phyloP scores from a whole-genome alignment of 192 early-diverging fungal species.

The Coemansia sp. region DNA sequence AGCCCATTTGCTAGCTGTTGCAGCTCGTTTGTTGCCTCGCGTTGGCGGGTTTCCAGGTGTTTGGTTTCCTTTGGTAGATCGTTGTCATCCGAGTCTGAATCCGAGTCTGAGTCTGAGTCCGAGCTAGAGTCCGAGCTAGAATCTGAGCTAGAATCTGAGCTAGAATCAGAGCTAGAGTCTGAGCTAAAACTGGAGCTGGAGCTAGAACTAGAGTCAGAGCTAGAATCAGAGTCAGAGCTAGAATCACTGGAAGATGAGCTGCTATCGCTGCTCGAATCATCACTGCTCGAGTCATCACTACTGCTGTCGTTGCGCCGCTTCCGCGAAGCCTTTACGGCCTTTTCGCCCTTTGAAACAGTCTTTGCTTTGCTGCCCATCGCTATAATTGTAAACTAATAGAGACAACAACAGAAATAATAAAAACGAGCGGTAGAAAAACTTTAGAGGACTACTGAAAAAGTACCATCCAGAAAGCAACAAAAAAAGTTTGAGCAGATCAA shows the following conservation, averaged over 20 bases:
- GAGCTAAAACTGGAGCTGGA: conserved; percentile 11
- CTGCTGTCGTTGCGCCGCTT: conserved; percentile 5
- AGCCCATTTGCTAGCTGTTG: conserved; percentile 12
- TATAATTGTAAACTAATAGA: not conserved
- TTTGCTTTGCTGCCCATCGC: not conserved
- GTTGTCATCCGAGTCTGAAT: conserved; percentile 2
- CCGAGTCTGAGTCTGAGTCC: conserved; percentile 14
- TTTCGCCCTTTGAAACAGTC: not conserved
- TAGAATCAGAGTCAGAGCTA: not conserved
- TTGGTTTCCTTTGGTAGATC: conserved; percentile 10
- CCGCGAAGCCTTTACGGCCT: not conserved
- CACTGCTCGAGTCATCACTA: not conserved
- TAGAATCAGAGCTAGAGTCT: conserved; percentile 3
- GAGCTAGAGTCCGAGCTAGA: not conserved
- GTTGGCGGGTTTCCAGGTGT: conserved; percentile 15
- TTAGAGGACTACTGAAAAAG: too few species aligned
- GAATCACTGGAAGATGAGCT: conserved; percentile 6
- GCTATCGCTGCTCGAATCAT: conserved; percentile 5
- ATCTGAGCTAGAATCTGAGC: not conserved
- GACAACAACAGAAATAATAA: too few species aligned
- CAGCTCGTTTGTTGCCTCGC: conserved; percentile 7
- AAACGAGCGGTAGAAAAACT: too few species aligned
- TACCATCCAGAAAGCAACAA: too few species aligned
- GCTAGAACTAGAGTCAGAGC: not conserved
- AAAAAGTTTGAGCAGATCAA: too few species aligned